phyloP scores from a whole-genome alignment of 2,329 filamentous ascomycete genomes.

The Nothophaeocryptopus gaeumannii region DNA sequence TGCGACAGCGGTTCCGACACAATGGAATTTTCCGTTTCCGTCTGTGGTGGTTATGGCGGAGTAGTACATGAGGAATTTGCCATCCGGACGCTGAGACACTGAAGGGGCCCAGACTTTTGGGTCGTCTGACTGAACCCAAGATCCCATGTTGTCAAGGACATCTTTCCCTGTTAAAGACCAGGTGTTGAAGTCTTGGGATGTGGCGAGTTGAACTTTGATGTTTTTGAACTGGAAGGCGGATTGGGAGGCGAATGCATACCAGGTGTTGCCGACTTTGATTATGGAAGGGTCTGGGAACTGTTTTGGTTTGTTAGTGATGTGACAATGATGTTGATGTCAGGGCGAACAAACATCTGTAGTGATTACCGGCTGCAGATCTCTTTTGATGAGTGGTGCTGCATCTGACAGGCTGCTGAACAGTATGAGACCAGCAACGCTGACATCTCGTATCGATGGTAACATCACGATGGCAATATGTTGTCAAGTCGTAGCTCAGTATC shows the following conservation, averaged over 20 bases:
- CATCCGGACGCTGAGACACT: constrained; percentile 27
- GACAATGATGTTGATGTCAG: too few relatives aligned
- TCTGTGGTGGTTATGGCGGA: constrained; percentile 27
- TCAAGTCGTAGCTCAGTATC: too few relatives aligned
- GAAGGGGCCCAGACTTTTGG: constrained; percentile 38
- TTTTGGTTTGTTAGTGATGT: too few relatives aligned
- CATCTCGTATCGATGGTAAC: neutral
- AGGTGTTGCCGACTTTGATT: constrained; percentile 32
- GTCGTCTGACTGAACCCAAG: constrained; percentile 28
- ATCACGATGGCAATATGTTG: neutral
- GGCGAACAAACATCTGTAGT: constrained; percentile 13
- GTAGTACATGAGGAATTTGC: constrained; percentile 32
- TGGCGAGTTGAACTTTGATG: constrained; percentile 36
- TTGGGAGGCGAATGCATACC: constrained; percentile 39
- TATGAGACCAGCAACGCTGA: neutral
- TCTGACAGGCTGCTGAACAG: constrained; percentile 1
- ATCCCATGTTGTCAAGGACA: constrained; percentile 29
- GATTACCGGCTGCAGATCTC: constrained; percentile 17
- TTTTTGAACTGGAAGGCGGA: constrained; percentile 19
- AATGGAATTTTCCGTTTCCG: constrained; percentile 26
- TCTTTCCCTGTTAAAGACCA: constrained; percentile 33
- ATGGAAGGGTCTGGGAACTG: constrained; percentile 40
- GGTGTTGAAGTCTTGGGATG: constrained; percentile 33
- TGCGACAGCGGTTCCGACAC: constrained; percentile 28
- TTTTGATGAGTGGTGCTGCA: constrained; percentile 11